A percentile compares a stretch with the other conserved stretches of the same genome.
These are phyloP conservation scores for Xenosphaeropsis pyriputrescens DNA, from an alignment of 2,329 filamentous ascomycete species.

Conservation along the genomic window DNA sequence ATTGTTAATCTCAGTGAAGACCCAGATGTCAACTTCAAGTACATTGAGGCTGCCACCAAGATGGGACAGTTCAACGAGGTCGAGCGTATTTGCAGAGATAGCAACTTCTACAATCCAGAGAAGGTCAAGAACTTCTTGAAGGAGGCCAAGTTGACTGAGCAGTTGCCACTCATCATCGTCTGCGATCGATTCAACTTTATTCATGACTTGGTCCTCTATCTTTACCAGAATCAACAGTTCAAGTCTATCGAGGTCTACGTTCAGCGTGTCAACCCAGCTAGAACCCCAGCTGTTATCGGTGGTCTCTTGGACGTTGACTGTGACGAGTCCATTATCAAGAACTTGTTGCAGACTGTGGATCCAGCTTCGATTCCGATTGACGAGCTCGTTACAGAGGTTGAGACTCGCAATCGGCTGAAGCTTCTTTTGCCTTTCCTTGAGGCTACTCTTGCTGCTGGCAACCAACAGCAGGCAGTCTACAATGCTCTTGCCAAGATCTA, in stretches of 20 bases:
- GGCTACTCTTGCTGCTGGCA: slow-evolving; percentile 73
- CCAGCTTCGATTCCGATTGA: slow-evolving; percentile 82
- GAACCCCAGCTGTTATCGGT: slow-evolving; percentile 85
- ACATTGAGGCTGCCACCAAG: slow-evolving; percentile 90
- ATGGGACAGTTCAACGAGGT: slow-evolving; percentile 93
- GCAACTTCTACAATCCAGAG: slow-evolving; percentile 76
- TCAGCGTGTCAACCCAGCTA: slow-evolving; percentile 83
- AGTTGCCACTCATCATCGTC: slow-evolving; percentile 92
- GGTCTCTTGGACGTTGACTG: slow-evolving; percentile 93
- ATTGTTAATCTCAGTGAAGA: slow-evolving; percentile 97
- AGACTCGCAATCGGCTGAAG: slow-evolving; percentile 90
- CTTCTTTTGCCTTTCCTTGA: slow-evolving; percentile 92
- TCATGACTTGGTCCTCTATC: slow-evolving; percentile 86
- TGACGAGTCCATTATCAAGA: slow-evolving; percentile 92
- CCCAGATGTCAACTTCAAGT: slow-evolving; percentile 95
- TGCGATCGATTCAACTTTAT: slow-evolving; percentile 99
- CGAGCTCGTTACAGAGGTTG: slow-evolving; percentile 87
- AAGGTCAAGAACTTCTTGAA: slow-evolving; percentile 99
- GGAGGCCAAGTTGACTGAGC: slow-evolving; percentile 82
- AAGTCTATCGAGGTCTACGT: slow-evolving; percentile 98
- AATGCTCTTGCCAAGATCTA: slow-evolving; percentile 99
- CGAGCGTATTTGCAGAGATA: slow-evolving; percentile 92
- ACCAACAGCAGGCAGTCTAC: slow-evolving; percentile 92
- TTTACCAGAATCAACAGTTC: slow-evolving; percentile 99
- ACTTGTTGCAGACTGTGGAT: slow-evolving; percentile 71